Evolutionary conservation across 2,329 filamentous ascomycete genomes (phyloP), one percentile per base, ranked within the genome.

Genomic region (Sporothrix humicola): DNA sequence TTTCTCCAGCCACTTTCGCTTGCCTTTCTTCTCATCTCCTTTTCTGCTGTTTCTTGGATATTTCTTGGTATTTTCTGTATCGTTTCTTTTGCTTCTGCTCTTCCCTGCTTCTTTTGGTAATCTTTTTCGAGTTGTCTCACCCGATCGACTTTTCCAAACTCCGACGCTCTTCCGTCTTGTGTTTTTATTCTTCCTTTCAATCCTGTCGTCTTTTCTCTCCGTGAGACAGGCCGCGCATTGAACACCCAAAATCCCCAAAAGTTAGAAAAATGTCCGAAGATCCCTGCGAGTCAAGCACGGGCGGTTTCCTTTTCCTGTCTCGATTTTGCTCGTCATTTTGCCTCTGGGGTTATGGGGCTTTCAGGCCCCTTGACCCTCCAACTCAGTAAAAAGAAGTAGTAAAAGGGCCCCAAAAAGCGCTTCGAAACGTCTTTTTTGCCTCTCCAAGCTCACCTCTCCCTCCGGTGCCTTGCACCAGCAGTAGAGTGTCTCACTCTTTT

Each of bases 391-490:
- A 37, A 37, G 23, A 37, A 37, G 31, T 37, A 7, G 31, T 37
- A 37, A 37, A 6, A 37, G 7, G 31, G 31, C 31, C 31, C 58
- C n/a, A 12, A 23, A 9, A n/a, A 20, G 23, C 59, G 17, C 59
- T 46, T 37, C 17, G n/a, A 37, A 17, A 42, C 58, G 6, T 42
- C 15, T 12, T 59, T 37, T 12, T 59, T 59, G 56, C 52, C 20
- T 56, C 13, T 17, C 44, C 20, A 17, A 31, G 26, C 46, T n/a
- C 20, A 17, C 56, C 10, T 23, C 66, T 69, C 31, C 66, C 66
- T 56, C 66, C 48, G 37, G 68, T 70, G 46, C 68, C 68, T 70
- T 70, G 68, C 66, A 69, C 66, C 66, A 56, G n/a, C 20, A 2
- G 54, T 37, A 37, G 52, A 23, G 20, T 66, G 61, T 66, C 61